A percentile compares a stretch with the other conserved stretches of the same genome.
Evolutionary conservation across 2,329 filamentous ascomycete species (phyloP).

Genomic region (Aspergillus ochraceus): DNA sequence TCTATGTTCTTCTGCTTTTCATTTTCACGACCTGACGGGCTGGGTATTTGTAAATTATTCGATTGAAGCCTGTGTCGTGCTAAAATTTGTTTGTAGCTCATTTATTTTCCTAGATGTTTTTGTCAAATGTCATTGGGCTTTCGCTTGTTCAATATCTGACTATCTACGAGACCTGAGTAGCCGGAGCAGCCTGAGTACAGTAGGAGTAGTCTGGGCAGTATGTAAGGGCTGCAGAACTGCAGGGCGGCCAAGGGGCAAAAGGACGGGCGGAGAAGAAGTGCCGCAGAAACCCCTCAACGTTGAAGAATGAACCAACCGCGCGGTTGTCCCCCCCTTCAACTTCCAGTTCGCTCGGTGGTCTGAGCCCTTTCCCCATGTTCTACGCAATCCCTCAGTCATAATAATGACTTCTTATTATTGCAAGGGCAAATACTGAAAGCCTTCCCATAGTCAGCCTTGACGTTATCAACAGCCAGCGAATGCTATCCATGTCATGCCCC

Average conservation of each 20-base stretch:
- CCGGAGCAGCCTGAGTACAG: not conserved
- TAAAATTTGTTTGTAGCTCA: conserved; percentile 26
- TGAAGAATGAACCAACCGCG: not conserved
- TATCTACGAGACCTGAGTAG: not conserved
- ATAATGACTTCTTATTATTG: conserved; percentile 13
- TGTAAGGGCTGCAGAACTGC: not conserved
- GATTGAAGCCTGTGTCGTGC: conserved; percentile 31
- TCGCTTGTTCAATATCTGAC: not conserved
- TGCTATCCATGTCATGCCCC: conserved; percentile 21
- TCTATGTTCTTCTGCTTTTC: conserved; percentile 25
- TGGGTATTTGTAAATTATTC: conserved; percentile 43
- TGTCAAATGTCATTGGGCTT: conserved; percentile 15
- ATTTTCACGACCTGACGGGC: conserved; percentile 35
- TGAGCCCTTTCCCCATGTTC: conserved; percentile 9
- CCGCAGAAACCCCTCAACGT: not conserved
- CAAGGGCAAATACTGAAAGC: not conserved
- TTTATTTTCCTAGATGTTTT: conserved; percentile 1
- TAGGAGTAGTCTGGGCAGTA: too few relatives aligned
- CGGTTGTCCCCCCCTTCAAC: not conserved
- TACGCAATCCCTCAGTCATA: conserved; percentile 7
- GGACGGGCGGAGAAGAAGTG: not conserved
- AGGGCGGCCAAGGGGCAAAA: not conserved
- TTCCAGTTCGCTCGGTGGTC: conserved; percentile 4
- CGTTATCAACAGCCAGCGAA: conserved; percentile 4
- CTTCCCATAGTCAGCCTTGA: not conserved